These are phyloP conservation scores for Eucalyptus grandis DNA, from an alignment of 345 rosid species.

Conservation along the genomic window DNA sequence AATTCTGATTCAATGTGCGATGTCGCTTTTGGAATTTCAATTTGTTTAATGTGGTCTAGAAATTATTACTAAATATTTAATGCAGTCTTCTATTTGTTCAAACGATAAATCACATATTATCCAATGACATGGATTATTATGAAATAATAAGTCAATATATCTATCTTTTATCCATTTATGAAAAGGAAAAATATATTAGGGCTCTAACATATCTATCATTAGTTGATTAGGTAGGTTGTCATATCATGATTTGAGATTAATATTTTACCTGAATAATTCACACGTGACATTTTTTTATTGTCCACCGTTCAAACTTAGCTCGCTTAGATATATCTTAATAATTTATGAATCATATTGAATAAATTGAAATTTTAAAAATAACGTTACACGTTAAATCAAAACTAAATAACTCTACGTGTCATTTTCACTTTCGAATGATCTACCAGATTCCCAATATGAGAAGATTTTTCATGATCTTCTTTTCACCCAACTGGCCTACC, in stretches of 20 bases:
- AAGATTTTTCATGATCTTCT: background rate
- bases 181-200: background rate
- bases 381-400: no score
- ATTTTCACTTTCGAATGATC: background rate
- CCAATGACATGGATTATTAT: background rate
- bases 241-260: background rate
- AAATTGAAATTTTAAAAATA: background rate
- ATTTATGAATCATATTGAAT: rapidly evolving
- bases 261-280: background rate
- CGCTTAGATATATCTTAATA: rapidly evolving
- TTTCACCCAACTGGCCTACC: background rate
- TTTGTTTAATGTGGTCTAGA: background rate
- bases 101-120: background rate
- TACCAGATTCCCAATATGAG: background rate
- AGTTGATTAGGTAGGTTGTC: background rate
- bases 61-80: background rate
- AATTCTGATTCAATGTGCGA: background rate
- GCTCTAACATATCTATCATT: background rate
- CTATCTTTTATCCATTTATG: background rate
- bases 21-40: background rate
- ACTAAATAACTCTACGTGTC: rapidly evolving
- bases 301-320: background rate
- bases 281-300: background rate
- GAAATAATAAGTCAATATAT: background rate
- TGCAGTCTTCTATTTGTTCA: background rate